Base-by-base conservation (phyloP, 2,329 filamentous ascomycete genomes). In the Didymella segeticola region DNA sequence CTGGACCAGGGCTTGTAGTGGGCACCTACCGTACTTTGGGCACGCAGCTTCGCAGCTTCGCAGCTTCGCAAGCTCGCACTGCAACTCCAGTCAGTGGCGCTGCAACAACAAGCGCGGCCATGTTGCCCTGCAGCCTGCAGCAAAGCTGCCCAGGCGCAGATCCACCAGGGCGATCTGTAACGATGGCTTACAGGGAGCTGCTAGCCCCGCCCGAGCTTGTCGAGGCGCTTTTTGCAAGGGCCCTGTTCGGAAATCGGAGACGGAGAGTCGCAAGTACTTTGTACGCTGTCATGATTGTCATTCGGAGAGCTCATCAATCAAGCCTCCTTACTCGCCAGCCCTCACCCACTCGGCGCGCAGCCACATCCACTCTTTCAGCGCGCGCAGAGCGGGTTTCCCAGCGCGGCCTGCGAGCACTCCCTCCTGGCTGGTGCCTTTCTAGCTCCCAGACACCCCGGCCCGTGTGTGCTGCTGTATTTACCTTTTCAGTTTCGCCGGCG, bases 111-210 rank as follows among this genome's bases (percentile, higher is more conserved):
- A 54, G 56, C 47, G 49, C 60, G 48, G 42, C n/a, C n/a, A n/a
- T 57, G 53, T 49, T 65, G 69, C 69, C 70, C 68, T 72, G 67
- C 71, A 72, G 67, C 70, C 68, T 72, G 67, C 71, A 72, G 67
- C 53, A 62, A 60, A 62, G 45, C 51, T 68, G 70, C 62, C 66
- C 65, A 66, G 62, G 56, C 55, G 70, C 62, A 68, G 69, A 73
- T 74, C 70, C 62, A 70, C 63, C 61, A 61, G 52, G 68, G 60
- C 68, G 71, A 73, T 73, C 71, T 70, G 68, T 72, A 69, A 73
- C 69, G 60, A 65, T 66, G 69, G 67, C 66, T 58, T 65, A 55
- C 66, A 68, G 63, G 67, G 64, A 25, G 39, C 62, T 56, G 57
- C 56, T 64, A 59, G 67, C 67, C 68, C 69, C 69, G 62, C 70